phyloP scores from a whole-genome alignment of 768 basidiomycete genomes.

The Zangia roseola region DNA sequence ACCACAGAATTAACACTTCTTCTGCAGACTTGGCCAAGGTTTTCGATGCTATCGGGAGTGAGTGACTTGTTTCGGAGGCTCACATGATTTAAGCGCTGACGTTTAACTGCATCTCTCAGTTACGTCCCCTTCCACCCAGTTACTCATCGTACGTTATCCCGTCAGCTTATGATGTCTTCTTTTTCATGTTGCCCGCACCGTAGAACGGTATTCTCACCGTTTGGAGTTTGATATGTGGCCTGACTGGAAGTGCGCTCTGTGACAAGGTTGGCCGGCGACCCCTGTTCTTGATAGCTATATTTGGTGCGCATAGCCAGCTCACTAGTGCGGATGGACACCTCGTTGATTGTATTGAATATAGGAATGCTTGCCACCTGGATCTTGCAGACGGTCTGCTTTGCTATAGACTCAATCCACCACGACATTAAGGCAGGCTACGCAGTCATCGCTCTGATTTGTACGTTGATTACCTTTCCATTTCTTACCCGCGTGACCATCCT shows the following conservation, averaged over 20 bases:
- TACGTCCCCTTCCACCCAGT: constrained; percentile 43
- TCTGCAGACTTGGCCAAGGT: constrained; percentile 50
- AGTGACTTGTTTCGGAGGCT: constrained; percentile 1
- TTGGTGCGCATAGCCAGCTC: constrained; percentile 32
- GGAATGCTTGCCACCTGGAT: constrained; percentile 41
- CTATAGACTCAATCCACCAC: constrained; percentile 23
- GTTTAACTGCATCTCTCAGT: constrained; percentile 27
- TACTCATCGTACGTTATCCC: constrained; percentile 35
- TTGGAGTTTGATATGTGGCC: constrained; percentile 51
- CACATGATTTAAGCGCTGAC: not conserved
- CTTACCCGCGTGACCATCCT: not conserved
- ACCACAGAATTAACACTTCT: no score
- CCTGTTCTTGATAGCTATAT: constrained; percentile 46
- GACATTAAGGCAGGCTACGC: constrained; percentile 36
- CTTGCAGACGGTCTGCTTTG: constrained; percentile 35
- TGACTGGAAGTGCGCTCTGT: constrained; percentile 45
- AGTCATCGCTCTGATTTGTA: constrained; percentile 46
- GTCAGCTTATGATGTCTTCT: not conserved
- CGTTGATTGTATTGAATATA: constrained; percentile 31
- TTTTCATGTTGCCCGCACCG: not conserved
- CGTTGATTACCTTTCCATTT: constrained; percentile 4
- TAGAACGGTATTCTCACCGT: constrained; percentile 54
- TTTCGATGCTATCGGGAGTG: constrained; percentile 47
- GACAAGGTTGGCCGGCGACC: constrained; percentile 49
- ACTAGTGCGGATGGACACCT: constrained; percentile 30